Evolutionary conservation across 2,329 filamentous ascomycete genomes (phyloP), one percentile per base, ranked within the genome.

Genomic region (Colletotrichum cuscutae): DNA sequence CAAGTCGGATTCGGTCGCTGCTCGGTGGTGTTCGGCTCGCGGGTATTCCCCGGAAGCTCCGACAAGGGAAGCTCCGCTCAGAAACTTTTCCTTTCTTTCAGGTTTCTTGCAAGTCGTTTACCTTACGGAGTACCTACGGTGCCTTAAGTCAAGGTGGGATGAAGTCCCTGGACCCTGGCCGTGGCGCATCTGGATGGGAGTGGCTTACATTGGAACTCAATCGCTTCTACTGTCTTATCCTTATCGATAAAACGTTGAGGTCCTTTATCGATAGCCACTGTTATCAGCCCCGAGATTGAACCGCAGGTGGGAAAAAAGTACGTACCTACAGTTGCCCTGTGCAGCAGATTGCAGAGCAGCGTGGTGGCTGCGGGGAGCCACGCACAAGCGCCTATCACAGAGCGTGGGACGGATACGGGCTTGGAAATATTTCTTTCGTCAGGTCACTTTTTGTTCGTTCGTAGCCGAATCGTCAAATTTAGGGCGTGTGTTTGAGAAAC

Each of bases 51-150:
- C 71, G 71, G 71, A 73, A 71, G 60, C 46, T 35, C 71, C 71
- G 54, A 72, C 70, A 72, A 70, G 13, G 66, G 70, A 70, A 72
- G 66, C 66, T 70, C 70, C 66, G 70, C 60, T 52, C 54, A 19
- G 35, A 49, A 24, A 30, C 59, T 22, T 26, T 42, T 22, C 42
- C 61, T 61, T 30, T 9, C 11, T 49, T 15, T 13, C 49, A 28
- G 4, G 35, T 62, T 63, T 63, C n/a, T 56, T 42, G 19, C 42
- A 30, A 42, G 13, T 4, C 57, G n/a, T 37, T 57, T 46, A 35
- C 32, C 32, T 35, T 35, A n/a, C n/a, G n/a, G n/a, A n/a, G n/a
- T n/a, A 35, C 32, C 32, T 35, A 35, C 12, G 32, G 32, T 1
- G 1, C 32, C 32, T 35, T 12, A 12, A 35, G 28, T 28, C 28